These are phyloP conservation scores for Lagenidium giganteum DNA, from an alignment of 352 stramenopile species.

Conservation along the genomic window DNA sequence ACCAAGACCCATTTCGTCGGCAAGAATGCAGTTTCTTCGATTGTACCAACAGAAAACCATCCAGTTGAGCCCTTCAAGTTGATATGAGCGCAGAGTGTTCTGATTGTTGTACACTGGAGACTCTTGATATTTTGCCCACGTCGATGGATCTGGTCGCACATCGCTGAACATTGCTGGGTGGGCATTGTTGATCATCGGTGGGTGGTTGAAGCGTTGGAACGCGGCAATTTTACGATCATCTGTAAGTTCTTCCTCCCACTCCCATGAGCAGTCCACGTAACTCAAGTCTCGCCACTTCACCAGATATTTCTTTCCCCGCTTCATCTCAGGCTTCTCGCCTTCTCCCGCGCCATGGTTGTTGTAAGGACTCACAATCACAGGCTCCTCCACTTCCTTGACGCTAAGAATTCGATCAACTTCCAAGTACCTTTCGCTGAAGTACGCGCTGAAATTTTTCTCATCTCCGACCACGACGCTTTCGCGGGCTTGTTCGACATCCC, in stretches of 20 bases:
- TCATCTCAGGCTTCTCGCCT: conserved; percentile 38
- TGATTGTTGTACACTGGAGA: conserved; percentile 92
- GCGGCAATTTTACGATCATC: conserved; percentile 88
- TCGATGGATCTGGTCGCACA: conserved; percentile 63
- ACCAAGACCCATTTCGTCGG: conserved; percentile 87
- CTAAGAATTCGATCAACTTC: conserved; percentile 82
- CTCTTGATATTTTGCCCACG: conserved; percentile 87
- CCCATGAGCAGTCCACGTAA: conserved; percentile 88
- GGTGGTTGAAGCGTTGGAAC: conserved; percentile 84
- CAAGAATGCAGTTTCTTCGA: conserved; percentile 89
- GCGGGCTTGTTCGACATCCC: conserved; percentile 65
- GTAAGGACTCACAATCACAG: conserved; percentile 68
- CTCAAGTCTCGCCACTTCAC: conserved; percentile 90
- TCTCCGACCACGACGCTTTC: conserved; percentile 70
- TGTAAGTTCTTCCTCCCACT: conserved; percentile 86
- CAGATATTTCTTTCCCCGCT: conserved; percentile 87
- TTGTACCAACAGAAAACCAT: conserved; percentile 98
- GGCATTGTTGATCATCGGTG: conserved; percentile 77
- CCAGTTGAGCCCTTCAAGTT: conserved; percentile 98
- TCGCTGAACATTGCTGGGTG: conserved; percentile 81
- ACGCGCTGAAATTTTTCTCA: conserved; percentile 74
- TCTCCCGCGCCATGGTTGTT: conserved; percentile 39
- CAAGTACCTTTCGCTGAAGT: conserved; percentile 80
- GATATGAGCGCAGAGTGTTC: conserved; percentile 95
- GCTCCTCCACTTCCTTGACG: conserved; percentile 74